Evolutionary conservation across 2,329 filamentous ascomycete species (phyloP), one percentile per base, ranked within the genome.

Genomic region (Coniochaeta sp.): DNA sequence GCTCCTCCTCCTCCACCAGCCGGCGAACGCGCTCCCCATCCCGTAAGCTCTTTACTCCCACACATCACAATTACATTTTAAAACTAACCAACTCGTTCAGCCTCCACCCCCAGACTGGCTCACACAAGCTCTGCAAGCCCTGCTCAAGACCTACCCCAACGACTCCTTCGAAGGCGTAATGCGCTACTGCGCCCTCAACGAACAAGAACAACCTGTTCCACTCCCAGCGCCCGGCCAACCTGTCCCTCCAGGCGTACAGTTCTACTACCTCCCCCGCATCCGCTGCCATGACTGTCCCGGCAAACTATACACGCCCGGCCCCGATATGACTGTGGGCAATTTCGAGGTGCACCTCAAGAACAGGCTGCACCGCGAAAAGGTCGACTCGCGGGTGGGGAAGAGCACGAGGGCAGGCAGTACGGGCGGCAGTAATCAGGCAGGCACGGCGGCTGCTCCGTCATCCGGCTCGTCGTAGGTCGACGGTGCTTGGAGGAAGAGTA

Each of bases 271-370:
- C 57, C 95, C 95, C 9, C 83, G 95, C 58, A 97, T 99, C 64
- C 84, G 91, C 61, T 99, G 95, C 72, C 85, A 89, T 55, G 95
- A 99, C 73, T 98, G 95, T 71, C 91, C 91, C 0, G 91, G 91
- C 33, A 98, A 97, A 74, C 79, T 96, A 12, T 99, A 99, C 74
- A 96, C 93, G 0, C 91, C 93, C 0, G 90, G 92, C 0, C 91
- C 93, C 0, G 91, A 89, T 26, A 89, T 84, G 71, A 92, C 91
- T 2, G 90, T 93, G 6, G 88, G 88, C 54, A 96, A 96, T 70
- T 99, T 99, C 64, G 91, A 96, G 74, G 86, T 96, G 1, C 95
- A 99, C 76, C 79, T 98, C 57, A 90, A 88, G 73, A 97, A 96
- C 73, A 85, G 89, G 50, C 79, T 82, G 58, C 95, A 99, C 73